These are phyloP conservation scores for Pseudonitzschia pungens DNA, from an alignment of 108 stramenopile genomes.

Conservation along the genomic window DNA sequence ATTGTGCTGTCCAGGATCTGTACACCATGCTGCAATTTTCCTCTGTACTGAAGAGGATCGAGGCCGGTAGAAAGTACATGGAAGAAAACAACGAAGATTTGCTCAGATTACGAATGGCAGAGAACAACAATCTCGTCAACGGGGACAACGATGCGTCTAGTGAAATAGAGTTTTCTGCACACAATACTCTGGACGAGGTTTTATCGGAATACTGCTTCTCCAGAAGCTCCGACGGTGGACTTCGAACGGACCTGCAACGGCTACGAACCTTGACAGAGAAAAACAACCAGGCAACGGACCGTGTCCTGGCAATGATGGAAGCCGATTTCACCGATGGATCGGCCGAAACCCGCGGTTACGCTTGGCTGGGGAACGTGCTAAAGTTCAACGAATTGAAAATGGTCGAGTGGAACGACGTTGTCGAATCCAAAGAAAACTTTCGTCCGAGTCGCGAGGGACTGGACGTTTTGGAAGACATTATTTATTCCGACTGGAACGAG, in stretches of 20 bases:
- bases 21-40: constrained; percentile 13
- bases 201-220: constrained; percentile 18
- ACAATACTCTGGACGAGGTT: background rate
- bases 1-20: constrained; percentile 9
- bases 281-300: constrained; percentile 11
- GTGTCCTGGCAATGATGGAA: constrained; percentile 6
- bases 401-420: constrained; percentile 3
- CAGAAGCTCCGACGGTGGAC: background rate
- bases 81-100: background rate
- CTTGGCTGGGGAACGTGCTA: constrained; percentile 13
- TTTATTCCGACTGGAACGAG: constrained; percentile 5
- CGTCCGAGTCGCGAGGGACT: constrained; percentile 1
- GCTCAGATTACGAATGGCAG: too few relatives aligned
- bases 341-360: constrained; percentile 8
- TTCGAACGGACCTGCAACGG: constrained; percentile 10
- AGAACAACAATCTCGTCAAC: background rate
- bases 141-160: background rate
- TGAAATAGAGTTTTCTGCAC: background rate
- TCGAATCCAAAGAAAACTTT: constrained; percentile 3
- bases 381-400: constrained; percentile 11
- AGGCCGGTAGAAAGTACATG: constrained; percentile 13
- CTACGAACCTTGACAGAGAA: constrained; percentile 3
- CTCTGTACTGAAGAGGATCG: background rate
- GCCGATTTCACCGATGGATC: constrained; percentile 11
- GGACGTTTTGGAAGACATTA: constrained; percentile 7